Evolutionary conservation across 805 yeast species (phyloP).

Genomic region (Zygosaccharomyces rouxii): DNA sequence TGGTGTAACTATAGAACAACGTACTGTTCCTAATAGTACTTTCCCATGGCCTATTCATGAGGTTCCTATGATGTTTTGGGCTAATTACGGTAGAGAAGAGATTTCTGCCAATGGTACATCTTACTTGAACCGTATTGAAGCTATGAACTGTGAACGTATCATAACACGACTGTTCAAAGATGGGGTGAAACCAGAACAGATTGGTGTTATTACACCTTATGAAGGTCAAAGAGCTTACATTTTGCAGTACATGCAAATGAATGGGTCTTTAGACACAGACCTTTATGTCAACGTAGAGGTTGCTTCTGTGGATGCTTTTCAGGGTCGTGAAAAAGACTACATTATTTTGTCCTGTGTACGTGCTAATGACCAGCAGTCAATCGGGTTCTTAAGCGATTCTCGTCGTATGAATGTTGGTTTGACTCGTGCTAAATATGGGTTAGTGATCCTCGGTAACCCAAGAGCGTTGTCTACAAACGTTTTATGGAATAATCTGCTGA

Average conservation of each 20-base stretch:
- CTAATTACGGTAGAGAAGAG: conserved; percentile 83
- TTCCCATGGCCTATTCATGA: conserved; percentile 92
- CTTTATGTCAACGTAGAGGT: conserved; percentile 73
- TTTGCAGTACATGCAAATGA: conserved; percentile 69
- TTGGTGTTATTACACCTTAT: conserved; percentile 92
- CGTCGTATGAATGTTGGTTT: conserved; percentile 85
- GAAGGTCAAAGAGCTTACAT: conserved; percentile 89
- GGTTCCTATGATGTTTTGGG: conserved; percentile 96
- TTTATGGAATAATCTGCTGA: conserved; percentile 73
- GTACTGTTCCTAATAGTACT: conserved; percentile 48
- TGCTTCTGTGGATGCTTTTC: conserved; percentile 96
- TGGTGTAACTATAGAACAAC: conserved; percentile 77
- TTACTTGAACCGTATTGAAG: conserved; percentile 80
- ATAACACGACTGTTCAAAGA: conserved; percentile 68
- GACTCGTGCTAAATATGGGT: conserved; percentile 81
- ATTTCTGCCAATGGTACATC: conserved; percentile 77
- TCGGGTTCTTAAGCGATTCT: conserved; percentile 82
- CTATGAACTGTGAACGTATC: conserved; percentile 78
- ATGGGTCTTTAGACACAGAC: conserved; percentile 62
- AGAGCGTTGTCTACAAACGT: conserved; percentile 62
- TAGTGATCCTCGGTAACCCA: conserved; percentile 81
- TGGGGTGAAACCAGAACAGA: conserved; percentile 74
- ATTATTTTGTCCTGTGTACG: conserved; percentile 94
- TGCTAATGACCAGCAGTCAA: conserved; percentile 65
- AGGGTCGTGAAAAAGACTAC: conserved; percentile 95